phyloP scores from a whole-genome alignment of 192 early-diverging fungal species.

The Jimgerdemannia lactiflua region DNA sequence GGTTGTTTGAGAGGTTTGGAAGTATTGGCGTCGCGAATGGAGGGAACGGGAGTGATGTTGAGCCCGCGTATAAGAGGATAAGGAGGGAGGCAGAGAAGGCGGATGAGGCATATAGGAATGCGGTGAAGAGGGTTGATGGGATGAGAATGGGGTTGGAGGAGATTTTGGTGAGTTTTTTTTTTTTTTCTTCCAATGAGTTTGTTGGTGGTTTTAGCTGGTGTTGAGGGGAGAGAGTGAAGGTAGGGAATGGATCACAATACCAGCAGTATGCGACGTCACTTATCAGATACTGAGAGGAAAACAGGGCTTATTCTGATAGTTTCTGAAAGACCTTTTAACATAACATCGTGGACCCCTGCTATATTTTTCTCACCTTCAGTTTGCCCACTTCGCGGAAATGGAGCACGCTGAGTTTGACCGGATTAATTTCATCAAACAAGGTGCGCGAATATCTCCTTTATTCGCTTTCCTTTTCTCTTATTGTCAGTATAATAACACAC shows the following conservation, averaged over 20 bases:
- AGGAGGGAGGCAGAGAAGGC: constrained; percentile 62
- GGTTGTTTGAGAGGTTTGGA: constrained; percentile 14
- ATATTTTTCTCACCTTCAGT: constrained; percentile 22
- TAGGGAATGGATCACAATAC: not conserved
- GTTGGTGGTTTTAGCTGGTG: not conserved
- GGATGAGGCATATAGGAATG: constrained; percentile 59
- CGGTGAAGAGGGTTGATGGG: constrained; percentile 61
- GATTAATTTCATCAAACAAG: constrained; percentile 45
- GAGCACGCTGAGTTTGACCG: constrained; percentile 47
- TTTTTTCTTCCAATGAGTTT: not conserved
- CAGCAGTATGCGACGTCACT: no score
- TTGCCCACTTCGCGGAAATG: constrained; percentile 48
- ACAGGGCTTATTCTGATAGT: no score
- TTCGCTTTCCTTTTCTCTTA: not conserved
- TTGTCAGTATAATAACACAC: not conserved
- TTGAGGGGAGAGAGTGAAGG: not conserved
- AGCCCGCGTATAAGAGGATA: constrained; percentile 43
- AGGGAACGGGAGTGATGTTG: not conserved
- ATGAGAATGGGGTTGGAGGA: constrained; percentile 70
- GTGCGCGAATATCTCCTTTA: constrained; percentile 16
- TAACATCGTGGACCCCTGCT: not conserved
- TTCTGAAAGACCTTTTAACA: no score
- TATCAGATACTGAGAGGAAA: no score
- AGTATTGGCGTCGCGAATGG: not conserved
- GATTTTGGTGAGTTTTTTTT: constrained; percentile 41